These are phyloP conservation scores for Phyllosticta capitalensis DNA, from an alignment of 2,329 filamentous ascomycete species.

Conservation along the genomic window DNA sequence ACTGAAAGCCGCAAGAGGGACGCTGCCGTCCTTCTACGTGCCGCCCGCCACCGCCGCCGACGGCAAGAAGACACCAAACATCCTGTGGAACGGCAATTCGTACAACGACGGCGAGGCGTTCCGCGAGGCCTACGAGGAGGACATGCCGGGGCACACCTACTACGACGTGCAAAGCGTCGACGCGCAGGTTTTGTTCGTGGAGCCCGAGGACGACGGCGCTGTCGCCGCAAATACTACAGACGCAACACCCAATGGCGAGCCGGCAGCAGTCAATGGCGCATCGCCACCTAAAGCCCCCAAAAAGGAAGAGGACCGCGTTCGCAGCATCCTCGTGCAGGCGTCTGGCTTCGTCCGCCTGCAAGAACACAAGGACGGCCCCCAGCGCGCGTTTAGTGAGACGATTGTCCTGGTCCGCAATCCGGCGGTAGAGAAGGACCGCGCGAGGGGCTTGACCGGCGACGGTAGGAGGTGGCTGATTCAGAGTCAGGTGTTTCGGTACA, in stretches of 20 bases:
- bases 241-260: constrained; percentile 1
- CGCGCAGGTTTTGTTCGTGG: constrained; percentile 66
- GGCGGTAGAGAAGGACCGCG: constrained; percentile 15
- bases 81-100: constrained; percentile 69
- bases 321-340: constrained; percentile 62
- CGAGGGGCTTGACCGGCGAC: constrained; percentile 16
- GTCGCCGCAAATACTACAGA: background rate
- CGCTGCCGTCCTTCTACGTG: constrained; percentile 62
- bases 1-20: constrained; percentile 50
- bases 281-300: constrained; percentile 14
- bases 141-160: constrained; percentile 49
- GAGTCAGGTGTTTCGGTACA: constrained; percentile 34
- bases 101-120: constrained; percentile 55
- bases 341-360: constrained; percentile 63
- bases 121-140: constrained; percentile 56
- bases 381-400: constrained; percentile 67
- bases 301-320: constrained; percentile 45
- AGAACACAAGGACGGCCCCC: constrained; percentile 47
- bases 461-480: constrained; percentile 30
- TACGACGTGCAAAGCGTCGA: constrained; percentile 72
- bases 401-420: constrained; percentile 64
- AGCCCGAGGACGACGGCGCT: constrained; percentile 14
- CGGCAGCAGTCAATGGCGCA: constrained; percentile 14
- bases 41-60: constrained; percentile 47
- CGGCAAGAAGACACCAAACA: constrained; percentile 48